Evolutionary conservation across 139 green algal species (phyloP).

Genomic region (Auxenochlorella protothecoides): DNA sequence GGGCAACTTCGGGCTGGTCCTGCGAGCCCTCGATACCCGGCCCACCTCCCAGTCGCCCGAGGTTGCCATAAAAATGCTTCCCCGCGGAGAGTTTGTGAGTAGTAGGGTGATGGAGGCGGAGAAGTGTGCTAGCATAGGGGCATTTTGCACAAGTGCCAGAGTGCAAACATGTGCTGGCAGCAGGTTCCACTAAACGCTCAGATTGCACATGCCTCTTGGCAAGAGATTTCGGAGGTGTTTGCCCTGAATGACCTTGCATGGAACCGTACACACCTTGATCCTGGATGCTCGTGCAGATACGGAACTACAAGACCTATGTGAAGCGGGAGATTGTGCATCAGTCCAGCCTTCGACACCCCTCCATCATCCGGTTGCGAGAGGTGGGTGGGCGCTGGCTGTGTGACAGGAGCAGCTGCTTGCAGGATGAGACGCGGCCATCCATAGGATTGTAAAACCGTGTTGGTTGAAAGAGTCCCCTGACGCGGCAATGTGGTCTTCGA

Average conservation of each 20-base stretch:
- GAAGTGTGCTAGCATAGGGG: background rate
- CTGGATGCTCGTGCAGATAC: too few species aligned
- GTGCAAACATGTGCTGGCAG: background rate
- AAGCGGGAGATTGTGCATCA: constrained; percentile 44
- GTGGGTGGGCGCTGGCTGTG: background rate
- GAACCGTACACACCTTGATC: too few species aligned
- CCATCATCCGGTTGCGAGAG: constrained; percentile 28
- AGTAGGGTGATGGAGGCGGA: background rate
- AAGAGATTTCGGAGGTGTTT: background rate
- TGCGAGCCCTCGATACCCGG: too few species aligned
- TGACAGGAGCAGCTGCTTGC: too few species aligned
- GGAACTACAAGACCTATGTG: constrained; percentile 25
- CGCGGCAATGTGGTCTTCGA: too few species aligned
- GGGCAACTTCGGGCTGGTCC: too few species aligned
- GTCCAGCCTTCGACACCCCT: constrained; percentile 34
- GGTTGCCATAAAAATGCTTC: constrained; percentile 40
- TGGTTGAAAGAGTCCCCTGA: too few species aligned
- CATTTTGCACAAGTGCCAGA: background rate
- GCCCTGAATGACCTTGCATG: too few species aligned
- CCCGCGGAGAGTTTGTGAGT: constrained; percentile 33
- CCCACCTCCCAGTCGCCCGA: constrained; percentile 1
- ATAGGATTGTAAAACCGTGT: too few species aligned
- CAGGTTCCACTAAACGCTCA: too few species aligned
- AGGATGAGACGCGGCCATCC: too few species aligned
- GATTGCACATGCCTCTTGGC: background rate